phyloP scores from a whole-genome alignment of 176 grass and related monocot genomes.

The Raddia distichophylla region DNA sequence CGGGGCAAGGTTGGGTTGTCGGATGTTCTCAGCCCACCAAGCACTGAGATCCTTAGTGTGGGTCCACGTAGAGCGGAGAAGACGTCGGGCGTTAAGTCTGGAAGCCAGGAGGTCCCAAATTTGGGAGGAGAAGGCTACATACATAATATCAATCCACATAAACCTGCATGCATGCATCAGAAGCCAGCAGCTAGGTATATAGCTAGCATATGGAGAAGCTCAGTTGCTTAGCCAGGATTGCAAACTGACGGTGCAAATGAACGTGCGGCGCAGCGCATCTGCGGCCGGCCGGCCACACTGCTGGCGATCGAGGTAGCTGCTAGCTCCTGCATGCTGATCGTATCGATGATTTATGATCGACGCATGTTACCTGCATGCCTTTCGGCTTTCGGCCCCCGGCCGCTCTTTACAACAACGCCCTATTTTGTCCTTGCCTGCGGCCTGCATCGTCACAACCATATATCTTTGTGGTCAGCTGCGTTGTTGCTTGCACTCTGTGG shows the following conservation, averaged over 20 bases:
- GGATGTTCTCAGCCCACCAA: too few species aligned
- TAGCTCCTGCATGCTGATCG: too few species aligned
- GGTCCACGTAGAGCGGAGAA: too few species aligned
- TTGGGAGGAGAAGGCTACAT: too few species aligned
- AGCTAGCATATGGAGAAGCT: not conserved
- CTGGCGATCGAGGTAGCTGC: not conserved
- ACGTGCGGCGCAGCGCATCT: conserved; percentile 35
- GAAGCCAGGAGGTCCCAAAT: too few species aligned
- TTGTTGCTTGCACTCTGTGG: too few species aligned
- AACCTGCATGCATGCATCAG: not conserved
- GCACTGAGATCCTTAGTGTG: too few species aligned
- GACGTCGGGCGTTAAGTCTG: too few species aligned
- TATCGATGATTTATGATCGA: not conserved
- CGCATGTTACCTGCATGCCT: conserved; percentile 6
- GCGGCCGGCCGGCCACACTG: conserved; percentile 3
- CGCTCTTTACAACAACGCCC: conserved; percentile 60
- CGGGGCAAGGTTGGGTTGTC: too few species aligned
- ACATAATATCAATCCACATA: not conserved
- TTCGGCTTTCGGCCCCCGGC: conserved; percentile 37
- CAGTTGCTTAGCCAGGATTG: conserved; percentile 38
- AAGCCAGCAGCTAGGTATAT: too few species aligned
- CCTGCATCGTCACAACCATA: not conserved
- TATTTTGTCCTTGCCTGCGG: conserved; percentile 42
- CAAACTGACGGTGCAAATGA: conserved; percentile 39
- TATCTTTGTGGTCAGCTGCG: too few species aligned